phyloP scores from a whole-genome alignment of 2,329 filamentous ascomycete genomes.

The Dichotomopilus funicola region DNA sequence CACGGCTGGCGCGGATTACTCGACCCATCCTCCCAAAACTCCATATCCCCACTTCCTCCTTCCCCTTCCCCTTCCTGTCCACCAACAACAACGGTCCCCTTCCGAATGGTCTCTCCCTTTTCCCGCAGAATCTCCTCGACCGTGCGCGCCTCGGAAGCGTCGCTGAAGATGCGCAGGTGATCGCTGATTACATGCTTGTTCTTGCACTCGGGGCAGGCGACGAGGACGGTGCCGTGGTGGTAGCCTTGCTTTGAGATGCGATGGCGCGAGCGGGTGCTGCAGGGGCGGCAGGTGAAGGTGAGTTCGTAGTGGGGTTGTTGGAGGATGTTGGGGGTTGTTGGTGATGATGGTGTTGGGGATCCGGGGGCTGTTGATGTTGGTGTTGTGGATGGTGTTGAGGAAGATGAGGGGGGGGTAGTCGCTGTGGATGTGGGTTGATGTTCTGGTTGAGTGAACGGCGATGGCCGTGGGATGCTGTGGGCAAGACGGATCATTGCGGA shows the following conservation, averaged over 20 bases:
- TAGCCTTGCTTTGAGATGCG: constrained; percentile 90
- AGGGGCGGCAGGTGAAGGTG: constrained; percentile 89
- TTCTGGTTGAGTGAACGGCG: constrained; percentile 29
- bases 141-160: constrained; percentile 51
- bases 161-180: constrained; percentile 72
- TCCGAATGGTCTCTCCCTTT: constrained; percentile 67
- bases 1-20: constrained; percentile 28
- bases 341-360: constrained; percentile 8
- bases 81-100: constrained; percentile 49
- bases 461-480: constrained; percentile 29
- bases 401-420: constrained; percentile 16
- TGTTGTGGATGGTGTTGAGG: background rate
- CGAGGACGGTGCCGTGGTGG: constrained; percentile 80
- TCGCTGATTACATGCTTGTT: constrained; percentile 90
- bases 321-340: constrained; percentile 10
- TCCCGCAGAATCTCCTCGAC: constrained; percentile 72
- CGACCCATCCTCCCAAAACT: constrained; percentile 78
- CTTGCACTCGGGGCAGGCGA: constrained; percentile 79
- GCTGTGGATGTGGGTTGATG: constrained; percentile 24
- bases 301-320: constrained; percentile 70
- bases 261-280: constrained; percentile 73
- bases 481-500: constrained; percentile 18
- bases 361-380: constrained; percentile 18
- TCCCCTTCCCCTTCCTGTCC: background rate
- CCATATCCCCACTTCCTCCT: constrained; percentile 72